These are phyloP conservation scores for Cordyceps farinosa DNA, from an alignment of 2,329 filamentous ascomycete species.

Conservation along the genomic window DNA sequence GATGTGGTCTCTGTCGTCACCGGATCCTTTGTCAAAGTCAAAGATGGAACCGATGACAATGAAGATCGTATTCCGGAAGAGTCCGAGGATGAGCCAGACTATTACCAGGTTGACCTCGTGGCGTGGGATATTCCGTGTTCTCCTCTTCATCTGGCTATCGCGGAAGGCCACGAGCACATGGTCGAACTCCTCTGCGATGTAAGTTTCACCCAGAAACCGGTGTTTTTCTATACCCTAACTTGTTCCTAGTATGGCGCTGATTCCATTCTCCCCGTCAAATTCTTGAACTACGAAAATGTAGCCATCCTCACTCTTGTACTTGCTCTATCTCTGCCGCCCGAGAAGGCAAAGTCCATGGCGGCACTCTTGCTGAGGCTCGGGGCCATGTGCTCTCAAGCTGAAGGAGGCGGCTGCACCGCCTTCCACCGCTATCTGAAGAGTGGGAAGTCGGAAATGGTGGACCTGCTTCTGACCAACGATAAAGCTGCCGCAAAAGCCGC, in stretches of 20 bases:
- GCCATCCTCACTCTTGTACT: slow-evolving; percentile 69
- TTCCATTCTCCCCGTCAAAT: slow-evolving; percentile 69
- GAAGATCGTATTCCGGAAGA: slow-evolving; percentile 50
- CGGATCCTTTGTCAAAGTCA: slow-evolving; percentile 72
- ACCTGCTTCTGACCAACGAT: slow-evolving; percentile 53
- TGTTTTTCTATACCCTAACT: slow-evolving; percentile 14
- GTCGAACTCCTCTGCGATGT: slow-evolving; percentile 66
- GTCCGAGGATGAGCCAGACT: slow-evolving; percentile 64
- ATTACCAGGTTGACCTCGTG: slow-evolving; percentile 74
- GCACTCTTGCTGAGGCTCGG: slow-evolving; percentile 64
- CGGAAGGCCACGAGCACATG: slow-evolving; percentile 65
- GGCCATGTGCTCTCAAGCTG: slow-evolving; percentile 70
- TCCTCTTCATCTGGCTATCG: slow-evolving; percentile 74
- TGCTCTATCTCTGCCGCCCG: slow-evolving; percentile 59
- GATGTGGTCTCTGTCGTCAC: slow-evolving; percentile 54
- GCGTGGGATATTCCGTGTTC: slow-evolving; percentile 75
- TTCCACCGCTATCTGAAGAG: slow-evolving; percentile 62
- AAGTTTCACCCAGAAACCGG: slow-evolving; percentile 22
- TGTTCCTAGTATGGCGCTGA: slow-evolving; percentile 68
- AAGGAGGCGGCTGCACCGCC: slow-evolving; percentile 59
- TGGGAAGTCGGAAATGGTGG: slow-evolving; percentile 45
- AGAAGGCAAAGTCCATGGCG: slow-evolving; percentile 63
- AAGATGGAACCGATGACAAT: slow-evolving; percentile 38
- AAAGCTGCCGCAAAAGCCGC: slow-evolving; percentile 57
- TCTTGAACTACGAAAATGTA: slow-evolving; percentile 47